Base-by-base conservation (phyloP, 164 flowering plant species). In the Platanus orientalis region DNA sequence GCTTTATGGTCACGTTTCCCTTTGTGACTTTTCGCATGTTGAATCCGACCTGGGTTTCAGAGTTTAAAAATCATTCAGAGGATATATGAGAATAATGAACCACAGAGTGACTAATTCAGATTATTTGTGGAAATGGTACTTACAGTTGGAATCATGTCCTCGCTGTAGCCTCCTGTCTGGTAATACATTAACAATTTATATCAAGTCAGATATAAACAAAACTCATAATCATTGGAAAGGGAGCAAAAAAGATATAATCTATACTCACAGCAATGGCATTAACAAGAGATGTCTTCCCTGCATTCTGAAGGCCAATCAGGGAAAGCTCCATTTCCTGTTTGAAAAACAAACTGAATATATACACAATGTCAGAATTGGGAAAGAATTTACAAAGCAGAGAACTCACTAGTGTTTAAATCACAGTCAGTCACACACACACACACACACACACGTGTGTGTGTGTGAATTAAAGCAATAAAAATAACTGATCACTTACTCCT, bases 311-410 rank as follows among this genome's bases (percentile, higher is more conserved):
- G 25, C 98, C 98, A 17, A 90, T 77, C 0, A 92, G 83, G 60
- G 96, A 90, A 67, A 92, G 90, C 66, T 92, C 96, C 98, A 92
- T 92, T 76, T 92, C 98, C 74, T 90, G 96, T 71, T 90, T 92
- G 71, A 83, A 88, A 64, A 92, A 92, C 66, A 92, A 76, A 77
- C 98, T 92, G 90, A n/a, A 60, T 7, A 72, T n/a, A 27, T 14
- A 57, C 11, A 29, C 39, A 56, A 4, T 21, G 21, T n/a, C 23
- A 57, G 63, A 45, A 53, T 34, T 1, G 20, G 21, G 24, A 7
- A 14, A 36, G 45, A 6, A 30, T 42, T 3, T 3, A 36, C 12
- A 14, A 36, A 36, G 42, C 12, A 36, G 10, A 36, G 42, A 14
- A 3, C 42, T 36, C 13, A 7, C 7, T 36, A 36, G 10, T 7